Evolutionary conservation across 306 rosid species (phyloP), one percentile per base, ranked within the genome.

Genomic region (Neltuma alba): DNA sequence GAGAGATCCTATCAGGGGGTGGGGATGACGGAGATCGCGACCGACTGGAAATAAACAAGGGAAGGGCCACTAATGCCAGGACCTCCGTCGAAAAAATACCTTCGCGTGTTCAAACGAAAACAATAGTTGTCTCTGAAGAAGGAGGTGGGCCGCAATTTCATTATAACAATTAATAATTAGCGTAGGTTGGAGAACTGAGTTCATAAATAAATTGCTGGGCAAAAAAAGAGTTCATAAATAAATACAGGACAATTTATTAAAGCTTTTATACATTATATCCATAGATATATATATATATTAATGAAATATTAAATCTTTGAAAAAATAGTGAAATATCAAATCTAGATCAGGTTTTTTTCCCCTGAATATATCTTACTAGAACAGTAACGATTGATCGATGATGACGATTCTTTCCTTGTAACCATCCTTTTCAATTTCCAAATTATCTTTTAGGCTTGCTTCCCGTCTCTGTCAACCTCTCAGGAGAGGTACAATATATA

Each of bases 21-120:
- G 1, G 34, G 75, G 52, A 75, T 18, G 67, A 41, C 82, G 82
- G 42, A 15, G 83, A 79, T 82, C 80, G 78, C 84, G 84, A 75
- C 21, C 70, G 60, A 60, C 73, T 10, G 73, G 36, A 30, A 40
- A 40, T 68, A 25, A 37, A 38, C 3, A 66, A 1, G 10, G n/a
- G 73, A 27, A 9, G 15, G 73, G 11, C n/a, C 73, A 41, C 73
- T 34, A 34, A 23, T 25, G n/a, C 73, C 27, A 2, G 73, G 21
- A 40, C 8, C 50, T n/a, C 27, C n/a, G 12, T 66, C 10, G 15
- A n/a, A 38, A 20, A 7, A 9, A 62, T 62, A 36, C 31, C 25
- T 25, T 9, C 52, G 30, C 48, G 4, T 5, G 16, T 37, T 23
- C 72, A 36, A 38, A 7, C 31, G 27, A 37, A 25, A 38, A 11